These are phyloP conservation scores for Coprinellus micaceus DNA, from an alignment of 768 basidiomycete genomes.

Conservation along the genomic window DNA sequence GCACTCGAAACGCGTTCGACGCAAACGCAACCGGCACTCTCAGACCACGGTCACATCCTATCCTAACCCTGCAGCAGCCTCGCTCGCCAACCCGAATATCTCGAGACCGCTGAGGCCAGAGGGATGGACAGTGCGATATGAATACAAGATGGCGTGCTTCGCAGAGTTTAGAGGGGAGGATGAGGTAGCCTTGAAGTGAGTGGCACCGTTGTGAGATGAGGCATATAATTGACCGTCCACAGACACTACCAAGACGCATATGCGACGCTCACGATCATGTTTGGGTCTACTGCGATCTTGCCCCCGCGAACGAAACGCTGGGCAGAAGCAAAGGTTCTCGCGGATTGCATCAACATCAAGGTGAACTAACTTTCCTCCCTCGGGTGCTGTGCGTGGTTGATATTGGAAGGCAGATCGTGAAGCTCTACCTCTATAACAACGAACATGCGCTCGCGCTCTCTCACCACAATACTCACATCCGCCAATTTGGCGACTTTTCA, in stretches of 20 bases:
- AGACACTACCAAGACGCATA: slow-evolving; percentile 97
- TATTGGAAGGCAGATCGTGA: slow-evolving; percentile 61
- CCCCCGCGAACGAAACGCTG: slow-evolving; percentile 94
- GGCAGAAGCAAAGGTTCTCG: slow-evolving; percentile 97
- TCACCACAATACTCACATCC: slow-evolving; percentile 82
- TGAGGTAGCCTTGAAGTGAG: slow-evolving; percentile 88
- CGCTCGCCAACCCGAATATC: slow-evolving; percentile 38
- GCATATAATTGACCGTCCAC: slow-evolving; percentile 13
- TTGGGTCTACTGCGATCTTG: slow-evolving; percentile 79
- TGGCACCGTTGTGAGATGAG: too few relatives aligned
- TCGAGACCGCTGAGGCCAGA: slow-evolving; percentile 69
- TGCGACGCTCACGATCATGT: slow-evolving; percentile 78
- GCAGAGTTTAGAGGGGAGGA: slow-evolving; percentile 93
- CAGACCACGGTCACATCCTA: slow-evolving; percentile 48
- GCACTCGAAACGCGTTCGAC: slow-evolving; percentile 87
- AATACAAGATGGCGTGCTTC: slow-evolving; percentile 96
- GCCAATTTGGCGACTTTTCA: slow-evolving; percentile 81
- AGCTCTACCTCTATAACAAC: slow-evolving; percentile 87
- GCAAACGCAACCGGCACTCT: slow-evolving; percentile 84
- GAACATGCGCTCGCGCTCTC: slow-evolving; percentile 78
- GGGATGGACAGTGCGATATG: slow-evolving; percentile 95
- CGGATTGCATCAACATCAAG: slow-evolving; percentile 90
- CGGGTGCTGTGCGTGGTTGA: background rate
- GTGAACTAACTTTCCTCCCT: slow-evolving; percentile 34
- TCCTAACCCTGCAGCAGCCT: slow-evolving; percentile 41